These are phyloP conservation scores for Onygenales sp. DNA, from an alignment of 2,329 filamentous ascomycete species.

Conservation along the genomic window DNA sequence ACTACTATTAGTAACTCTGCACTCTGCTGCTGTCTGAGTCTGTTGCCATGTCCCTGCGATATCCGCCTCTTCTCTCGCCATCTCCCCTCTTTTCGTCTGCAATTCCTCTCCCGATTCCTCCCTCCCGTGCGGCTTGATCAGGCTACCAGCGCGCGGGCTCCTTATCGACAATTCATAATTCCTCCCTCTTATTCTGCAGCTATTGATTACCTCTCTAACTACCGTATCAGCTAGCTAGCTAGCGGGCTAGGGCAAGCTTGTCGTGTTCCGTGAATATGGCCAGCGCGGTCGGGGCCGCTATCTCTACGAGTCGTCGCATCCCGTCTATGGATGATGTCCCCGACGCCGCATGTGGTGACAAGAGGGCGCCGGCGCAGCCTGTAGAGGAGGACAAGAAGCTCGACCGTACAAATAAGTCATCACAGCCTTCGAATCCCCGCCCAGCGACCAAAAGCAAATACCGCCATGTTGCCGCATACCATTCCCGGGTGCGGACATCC, in stretches of 20 bases:
- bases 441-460: slow-evolving; percentile 55
- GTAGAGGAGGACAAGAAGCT: not conserved
- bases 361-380: not conserved
- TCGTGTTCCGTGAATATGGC: no score
- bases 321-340: not conserved
- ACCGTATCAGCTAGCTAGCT: no score
- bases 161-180: no score
- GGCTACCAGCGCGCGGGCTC: no score
- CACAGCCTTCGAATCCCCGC: not conserved
- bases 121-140: not conserved
- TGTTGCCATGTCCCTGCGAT: not conserved
- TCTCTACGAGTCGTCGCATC: no score
- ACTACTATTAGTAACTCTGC: no score
- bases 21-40: no score
- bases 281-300: no score
- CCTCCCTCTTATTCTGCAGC: no score
- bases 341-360: not conserved
- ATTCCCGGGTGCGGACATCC: slow-evolving; percentile 62
- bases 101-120: slow-evolving; percentile 11
- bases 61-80: not conserved
- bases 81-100: not conserved
- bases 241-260: no score
- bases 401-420: not conserved
- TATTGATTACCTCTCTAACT: no score
- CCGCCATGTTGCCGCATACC: slow-evolving; percentile 82